Evolutionary conservation across 352 stramenopile genomes (phyloP), one percentile per base, ranked within the genome.

Genomic region (Thalassiosira livingstoniorum): DNA sequence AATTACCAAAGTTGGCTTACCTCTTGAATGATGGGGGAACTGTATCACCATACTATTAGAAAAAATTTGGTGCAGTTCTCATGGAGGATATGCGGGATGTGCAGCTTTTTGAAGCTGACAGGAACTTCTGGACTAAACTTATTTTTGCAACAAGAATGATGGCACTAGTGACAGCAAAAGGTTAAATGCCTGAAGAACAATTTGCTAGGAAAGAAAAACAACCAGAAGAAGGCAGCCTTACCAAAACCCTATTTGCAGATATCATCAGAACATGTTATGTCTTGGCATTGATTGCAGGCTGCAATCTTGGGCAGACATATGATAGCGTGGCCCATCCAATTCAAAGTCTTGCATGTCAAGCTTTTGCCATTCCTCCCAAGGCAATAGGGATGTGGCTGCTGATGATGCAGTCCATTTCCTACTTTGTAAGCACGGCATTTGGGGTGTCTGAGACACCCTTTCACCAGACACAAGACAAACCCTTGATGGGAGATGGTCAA

Each of bases 311-410:
- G 2, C 66, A 74, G 23, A 80, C 68, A 27, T 83, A 80, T 43
- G 68, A 83, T 51, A 54, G 61, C 37, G 70, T 83, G 1, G 60
- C 51, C 2, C 76, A 83, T 34, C 37, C 43, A 1, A 68, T 83
- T 15, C 47, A 53, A 11, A 75, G 60, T 29, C 62, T 83, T 15
- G 13, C 68, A 0, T 27, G 73, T 0, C 76, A 80, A 62, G 45
- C 42, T 4, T 63, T 65, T 34, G 23, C 39, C 21, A 47, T 76
- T 15, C 62, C 35, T 2, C 21, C 42, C 2, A 27, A 27, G 3
- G 68, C 68, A 21, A 37, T 85, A 29, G 34, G 21, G 4, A 32
- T 77, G 21, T 62, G 39, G 21, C 70, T 85, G 2, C 62, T n/a
- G n/a, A 35, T 66, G 0, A 25, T 85, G 5, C 51, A 70, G 18